phyloP scores from a whole-genome alignment of 495 filamentous ascomycete species.

The Rostrohypoxylon terebratum region DNA sequence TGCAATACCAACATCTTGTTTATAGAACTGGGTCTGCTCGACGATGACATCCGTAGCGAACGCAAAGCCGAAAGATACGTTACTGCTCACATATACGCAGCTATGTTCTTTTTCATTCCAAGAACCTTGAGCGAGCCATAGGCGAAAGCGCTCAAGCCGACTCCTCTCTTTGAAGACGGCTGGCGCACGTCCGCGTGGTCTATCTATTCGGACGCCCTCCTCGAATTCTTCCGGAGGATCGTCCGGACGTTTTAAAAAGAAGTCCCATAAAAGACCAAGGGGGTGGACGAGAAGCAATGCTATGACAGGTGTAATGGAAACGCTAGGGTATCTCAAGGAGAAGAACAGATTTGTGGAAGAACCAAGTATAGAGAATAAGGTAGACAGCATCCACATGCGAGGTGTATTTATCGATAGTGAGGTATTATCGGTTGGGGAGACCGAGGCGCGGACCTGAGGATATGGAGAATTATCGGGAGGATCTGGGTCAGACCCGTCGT shows the following conservation, averaged over 20 bases:
- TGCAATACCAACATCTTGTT: conserved; percentile 76
- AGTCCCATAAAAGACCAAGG: conserved; percentile 82
- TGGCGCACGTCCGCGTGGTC: conserved; percentile 29
- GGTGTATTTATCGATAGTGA: conserved; percentile 84
- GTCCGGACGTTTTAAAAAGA: conserved; percentile 67
- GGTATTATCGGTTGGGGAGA: conserved; percentile 77
- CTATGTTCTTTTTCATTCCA: conserved; percentile 92
- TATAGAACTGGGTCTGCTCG: conserved; percentile 87
- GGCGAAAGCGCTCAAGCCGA: conserved; percentile 60
- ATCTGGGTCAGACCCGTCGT: conserved; percentile 58
- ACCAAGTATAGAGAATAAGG: conserved; percentile 81
- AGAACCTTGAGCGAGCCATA: conserved; percentile 81
- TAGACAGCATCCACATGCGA: conserved; percentile 85
- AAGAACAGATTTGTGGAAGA: conserved; percentile 88
- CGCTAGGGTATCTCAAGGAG: conserved; percentile 84
- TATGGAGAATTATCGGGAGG: conserved; percentile 74
- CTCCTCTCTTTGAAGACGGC: conserved; percentile 42
- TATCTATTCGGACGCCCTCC: conserved; percentile 59
- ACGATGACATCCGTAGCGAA: conserved; percentile 89
- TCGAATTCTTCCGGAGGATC: conserved; percentile 73
- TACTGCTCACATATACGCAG: conserved; percentile 89
- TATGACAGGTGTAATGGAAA: conserved; percentile 86
- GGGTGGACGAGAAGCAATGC: conserved; percentile 85
- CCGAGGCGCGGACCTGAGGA: conserved; percentile 80
- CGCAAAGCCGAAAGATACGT: conserved; percentile 90